Evolutionary conservation across 2,329 filamentous ascomycete species (phyloP), one percentile per base, ranked within the genome.

Genomic region (Nectriaceae sp.): DNA sequence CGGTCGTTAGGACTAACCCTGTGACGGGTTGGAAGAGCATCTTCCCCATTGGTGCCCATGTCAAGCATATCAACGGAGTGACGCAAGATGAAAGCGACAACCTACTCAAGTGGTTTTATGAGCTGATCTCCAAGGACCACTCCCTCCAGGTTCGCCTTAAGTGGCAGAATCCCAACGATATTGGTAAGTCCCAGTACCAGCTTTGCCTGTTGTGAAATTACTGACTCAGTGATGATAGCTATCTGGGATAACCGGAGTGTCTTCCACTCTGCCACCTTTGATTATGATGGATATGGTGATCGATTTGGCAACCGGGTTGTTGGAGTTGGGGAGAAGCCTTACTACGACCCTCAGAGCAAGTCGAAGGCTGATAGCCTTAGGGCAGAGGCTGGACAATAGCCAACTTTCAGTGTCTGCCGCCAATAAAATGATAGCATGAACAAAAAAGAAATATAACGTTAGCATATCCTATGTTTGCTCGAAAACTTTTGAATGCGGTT

Each of bases 221-320:
- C 37, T 42, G 15, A 41, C 46, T 48, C 3, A 50, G 18, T 31
- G 11, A 3, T 5, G 16, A 44, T 67, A 60, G 79, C 78, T 2
- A 80, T 83, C 53, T 83, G 80, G 79, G 79, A 83, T 53, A 82
- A 83, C 55, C 68, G 79, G 6, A 76, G 71, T n/a, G 76, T 76
- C 1, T 82, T 76, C 56, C 79, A 83, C 53, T 72, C 75, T 2
- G 79, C 78, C 0, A 83, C 77, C 0, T 72, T 72, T 11, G 79
- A 82, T 54, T 78, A 79, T 53, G 65, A 75, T 36, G 70, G 66
- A 1, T 58, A 72, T 6, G 79, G 78, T 1, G 71, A 78, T 53
- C 63, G 79, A 4, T 70, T 68, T 8, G 79, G 79, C 0, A 72
- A 75, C 24, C 63, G 80, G 2, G 76, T 72, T 3, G 77, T 81